These are phyloP conservation scores for Lyophyllum atratum DNA, from an alignment of 768 basidiomycete genomes.

Conservation along the genomic window DNA sequence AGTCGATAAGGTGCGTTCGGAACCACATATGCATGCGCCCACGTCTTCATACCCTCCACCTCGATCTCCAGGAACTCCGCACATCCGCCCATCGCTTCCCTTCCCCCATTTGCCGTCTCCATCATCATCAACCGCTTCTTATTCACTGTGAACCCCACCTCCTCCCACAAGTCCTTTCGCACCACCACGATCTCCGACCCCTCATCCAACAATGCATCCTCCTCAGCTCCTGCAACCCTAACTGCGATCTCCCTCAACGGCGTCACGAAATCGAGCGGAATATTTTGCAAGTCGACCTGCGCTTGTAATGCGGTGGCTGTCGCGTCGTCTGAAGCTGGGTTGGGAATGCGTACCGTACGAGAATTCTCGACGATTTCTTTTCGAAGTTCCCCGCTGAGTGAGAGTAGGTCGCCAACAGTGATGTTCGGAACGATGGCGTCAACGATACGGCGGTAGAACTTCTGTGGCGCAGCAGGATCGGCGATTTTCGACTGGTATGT, in stretches of 20 bases:
- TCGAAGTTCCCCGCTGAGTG: neutral
- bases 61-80: slow-evolving; percentile 14
- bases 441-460: neutral
- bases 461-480: neutral
- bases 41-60: slow-evolving; percentile 6
- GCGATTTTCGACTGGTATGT: neutral
- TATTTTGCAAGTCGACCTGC: neutral
- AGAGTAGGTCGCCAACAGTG: neutral
- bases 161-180: slow-evolving; percentile 9
- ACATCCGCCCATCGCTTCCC: neutral
- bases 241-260: slow-evolving; percentile 14
- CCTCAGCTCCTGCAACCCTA: slow-evolving; percentile 1
- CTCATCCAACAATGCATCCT: slow-evolving; percentile 16
- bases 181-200: slow-evolving; percentile 28
- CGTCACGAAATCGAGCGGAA: neutral
- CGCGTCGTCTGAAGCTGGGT: neutral
- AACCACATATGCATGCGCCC: slow-evolving; percentile 24
- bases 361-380: neutral
- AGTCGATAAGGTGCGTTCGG: slow-evolving; percentile 18
- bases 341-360: neutral
- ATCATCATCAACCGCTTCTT: slow-evolving; percentile 10
- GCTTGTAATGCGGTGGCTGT: neutral
- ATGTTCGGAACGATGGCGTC: neutral
- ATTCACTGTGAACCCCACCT: slow-evolving; percentile 13
- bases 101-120: neutral